Base-by-base conservation (phyloP, 1,284 basidiomycete genomes). In the Kalmanozyma brasiliensis region DNA sequence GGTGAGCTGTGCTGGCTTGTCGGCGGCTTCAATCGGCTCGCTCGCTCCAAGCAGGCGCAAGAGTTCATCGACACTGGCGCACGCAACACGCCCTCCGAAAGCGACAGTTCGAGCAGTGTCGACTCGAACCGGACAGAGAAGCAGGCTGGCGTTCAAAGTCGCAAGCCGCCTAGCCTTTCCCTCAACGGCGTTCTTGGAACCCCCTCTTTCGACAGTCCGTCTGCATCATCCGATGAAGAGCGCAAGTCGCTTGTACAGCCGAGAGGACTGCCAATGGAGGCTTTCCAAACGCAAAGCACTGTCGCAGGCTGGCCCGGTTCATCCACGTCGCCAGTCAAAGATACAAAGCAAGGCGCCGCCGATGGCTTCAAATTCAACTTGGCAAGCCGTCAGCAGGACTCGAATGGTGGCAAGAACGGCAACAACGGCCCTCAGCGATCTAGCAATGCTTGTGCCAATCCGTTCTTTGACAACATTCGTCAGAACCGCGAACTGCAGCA, bases 401-500 rank as follows among this genome's bases (percentile, higher is more conserved):
- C 56, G 14, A 34, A 17, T 8, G 36, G 26, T 7, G 26, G 33
- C 19, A 45, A 55, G 8, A 37, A 44, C 13, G 23, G 11, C 45
- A 36, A 35, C 8, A 16, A 24, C 30, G 26, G 43, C 10, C 20
- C 41, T 10, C 47, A 49, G n/a, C 44, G 58, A 16, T 19, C 51
- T 0, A 42, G 47, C 9, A 41, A 51, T 30, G 66, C 64, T 1
- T 69, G 66, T n/a, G 74, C 79, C 24, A 84, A 84, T 40, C 84
- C 84, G 0, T 84, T 84, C 75, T 84, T 94, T 74, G 94, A 98
- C 84, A 91, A 92, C 76, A 92, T 98, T 74, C 90, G 95, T 29
- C 95, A 98, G 83, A 96, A 98, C 78, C 83, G 90, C 16, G 95
- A 98, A 84, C 87, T 96, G 32, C 88, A 89, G 11, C 89, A 92